Conservation (phyloP, 2,329 filamentous ascomycete species). For the Aspergillus sp. region DNA sequence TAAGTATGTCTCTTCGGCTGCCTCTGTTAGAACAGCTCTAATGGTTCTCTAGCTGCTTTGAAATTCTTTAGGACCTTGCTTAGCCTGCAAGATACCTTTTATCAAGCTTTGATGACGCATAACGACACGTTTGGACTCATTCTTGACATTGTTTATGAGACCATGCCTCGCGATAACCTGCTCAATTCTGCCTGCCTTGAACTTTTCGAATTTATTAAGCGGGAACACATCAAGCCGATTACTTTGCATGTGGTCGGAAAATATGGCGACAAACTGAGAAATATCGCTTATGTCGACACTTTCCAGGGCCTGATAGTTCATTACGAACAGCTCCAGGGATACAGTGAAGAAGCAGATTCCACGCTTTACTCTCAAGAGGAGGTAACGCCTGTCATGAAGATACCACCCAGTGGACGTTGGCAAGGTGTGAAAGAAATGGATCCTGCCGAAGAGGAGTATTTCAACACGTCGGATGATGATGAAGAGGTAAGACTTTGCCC, state of each 20-base stretch:
- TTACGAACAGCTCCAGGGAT: constrained; percentile 77
- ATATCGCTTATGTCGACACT: constrained; percentile 78
- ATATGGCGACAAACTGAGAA: constrained; percentile 73
- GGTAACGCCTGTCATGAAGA: constrained; percentile 50
- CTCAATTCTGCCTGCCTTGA: constrained; percentile 92
- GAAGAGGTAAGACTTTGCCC: constrained; percentile 55
- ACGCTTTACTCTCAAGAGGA: constrained; percentile 70
- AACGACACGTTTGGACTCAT: constrained; percentile 81
- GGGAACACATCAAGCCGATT: constrained; percentile 76
- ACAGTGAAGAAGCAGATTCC: constrained; percentile 62
- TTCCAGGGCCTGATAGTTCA: constrained; percentile 74
- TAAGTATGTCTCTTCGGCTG: constrained; percentile 59
- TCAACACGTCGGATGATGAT: constrained; percentile 84
- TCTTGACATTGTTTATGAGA: constrained; percentile 77
- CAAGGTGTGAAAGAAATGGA: constrained; percentile 80
- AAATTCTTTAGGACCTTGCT: constrained; percentile 91
- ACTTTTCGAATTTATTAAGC: constrained; percentile 86
- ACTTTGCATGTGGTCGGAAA: constrained; percentile 82
- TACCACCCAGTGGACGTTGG: constrained; percentile 60
- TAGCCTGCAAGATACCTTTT: constrained; percentile 85
- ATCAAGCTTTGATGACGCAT: constrained; percentile 79
- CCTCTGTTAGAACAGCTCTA: background rate
- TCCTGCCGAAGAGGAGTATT: constrained; percentile 86
- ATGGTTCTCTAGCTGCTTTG: constrained; percentile 64
- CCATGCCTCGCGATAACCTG: constrained; percentile 88